These are phyloP conservation scores for Pseudocercospora musae DNA, from an alignment of 2,329 filamentous ascomycete species.

Conservation along the genomic window DNA sequence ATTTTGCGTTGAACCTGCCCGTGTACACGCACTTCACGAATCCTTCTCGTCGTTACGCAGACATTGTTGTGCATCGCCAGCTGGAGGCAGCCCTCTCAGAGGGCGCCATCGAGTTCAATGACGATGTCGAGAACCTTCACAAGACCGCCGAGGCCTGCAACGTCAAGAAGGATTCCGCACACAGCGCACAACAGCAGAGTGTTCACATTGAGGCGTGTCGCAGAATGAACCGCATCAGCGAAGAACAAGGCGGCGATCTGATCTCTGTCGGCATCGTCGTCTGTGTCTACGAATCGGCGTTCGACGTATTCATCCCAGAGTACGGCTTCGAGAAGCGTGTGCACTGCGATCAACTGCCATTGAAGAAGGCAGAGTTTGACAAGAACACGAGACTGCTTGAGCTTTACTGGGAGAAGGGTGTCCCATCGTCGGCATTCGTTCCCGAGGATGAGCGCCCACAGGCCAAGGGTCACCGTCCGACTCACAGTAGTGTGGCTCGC, in stretches of 20 bases:
- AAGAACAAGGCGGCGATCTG: constrained; percentile 83
- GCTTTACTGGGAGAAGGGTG: constrained; percentile 99
- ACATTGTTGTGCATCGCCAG: constrained; percentile 93
- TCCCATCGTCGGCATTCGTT: constrained; percentile 91
- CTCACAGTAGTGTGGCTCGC: constrained; percentile 66
- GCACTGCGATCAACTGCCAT: constrained; percentile 93
- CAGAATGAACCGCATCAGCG: constrained; percentile 86
- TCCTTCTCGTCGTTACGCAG: constrained; percentile 89
- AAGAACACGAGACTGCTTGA: constrained; percentile 94
- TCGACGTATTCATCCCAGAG: constrained; percentile 95
- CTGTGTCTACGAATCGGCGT: constrained; percentile 97
- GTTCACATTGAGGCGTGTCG: constrained; percentile 98
- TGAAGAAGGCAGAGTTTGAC: constrained; percentile 99
- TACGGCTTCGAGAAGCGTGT: constrained; percentile 99
- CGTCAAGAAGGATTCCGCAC: constrained; percentile 97
- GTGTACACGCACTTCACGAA: constrained; percentile 97
- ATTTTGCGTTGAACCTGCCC: constrained; percentile 89
- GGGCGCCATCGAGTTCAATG: constrained; percentile 76
- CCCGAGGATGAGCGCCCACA: constrained; percentile 96
- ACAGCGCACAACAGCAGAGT: constrained; percentile 96
- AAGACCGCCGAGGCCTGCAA: constrained; percentile 97
- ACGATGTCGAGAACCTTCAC: constrained; percentile 80
- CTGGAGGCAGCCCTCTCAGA: constrained; percentile 81
- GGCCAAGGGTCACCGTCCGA: constrained; percentile 52
- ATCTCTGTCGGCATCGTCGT: constrained; percentile 95